A percentile compares a stretch with the other conserved stretches of the same genome.
phyloP scores from a whole-genome alignment of 805 yeast genomes.

The Alloascoidea africana region DNA sequence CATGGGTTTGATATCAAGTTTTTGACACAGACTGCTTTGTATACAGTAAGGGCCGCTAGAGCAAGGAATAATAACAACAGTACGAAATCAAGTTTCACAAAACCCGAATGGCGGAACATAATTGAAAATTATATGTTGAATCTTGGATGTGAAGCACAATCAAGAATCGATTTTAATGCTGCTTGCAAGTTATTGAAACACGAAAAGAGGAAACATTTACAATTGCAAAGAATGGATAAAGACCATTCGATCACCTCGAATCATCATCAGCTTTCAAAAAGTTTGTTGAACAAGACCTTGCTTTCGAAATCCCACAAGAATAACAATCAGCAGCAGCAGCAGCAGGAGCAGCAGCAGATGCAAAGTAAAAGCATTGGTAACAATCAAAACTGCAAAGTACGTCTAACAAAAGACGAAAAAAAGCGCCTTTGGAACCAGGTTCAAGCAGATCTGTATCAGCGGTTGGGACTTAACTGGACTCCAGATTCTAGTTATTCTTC shows the following conservation, averaged over 20 bases:
- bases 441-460: constrained; percentile 40
- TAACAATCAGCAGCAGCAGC: constrained; percentile 4
- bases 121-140: constrained; percentile 55
- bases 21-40: constrained; percentile 42
- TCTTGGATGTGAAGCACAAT: constrained; percentile 56
- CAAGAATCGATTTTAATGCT: constrained; percentile 46
- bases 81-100: constrained; percentile 17
- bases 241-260: constrained; percentile 14
- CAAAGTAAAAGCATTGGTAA: neutral
- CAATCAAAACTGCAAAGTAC: constrained; percentile 9
- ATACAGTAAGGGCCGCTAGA: constrained; percentile 44
- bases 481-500: constrained; percentile 22
- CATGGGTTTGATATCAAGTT: constrained; percentile 39
- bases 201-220: neutral
- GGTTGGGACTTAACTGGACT: constrained; percentile 47
- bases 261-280: neutral
- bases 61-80: constrained; percentile 16
- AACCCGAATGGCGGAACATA: constrained; percentile 59
- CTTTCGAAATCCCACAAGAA: neutral
- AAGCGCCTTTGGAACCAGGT: constrained; percentile 47
- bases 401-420: constrained; percentile 34
- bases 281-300: neutral
- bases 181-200: constrained; percentile 19
- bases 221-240: too few relatives aligned
- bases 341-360: neutral